Evolutionary conservation across 306 rosid species (phyloP), one percentile per base, ranked within the genome.

Genomic region (Vigna hirtella): DNA sequence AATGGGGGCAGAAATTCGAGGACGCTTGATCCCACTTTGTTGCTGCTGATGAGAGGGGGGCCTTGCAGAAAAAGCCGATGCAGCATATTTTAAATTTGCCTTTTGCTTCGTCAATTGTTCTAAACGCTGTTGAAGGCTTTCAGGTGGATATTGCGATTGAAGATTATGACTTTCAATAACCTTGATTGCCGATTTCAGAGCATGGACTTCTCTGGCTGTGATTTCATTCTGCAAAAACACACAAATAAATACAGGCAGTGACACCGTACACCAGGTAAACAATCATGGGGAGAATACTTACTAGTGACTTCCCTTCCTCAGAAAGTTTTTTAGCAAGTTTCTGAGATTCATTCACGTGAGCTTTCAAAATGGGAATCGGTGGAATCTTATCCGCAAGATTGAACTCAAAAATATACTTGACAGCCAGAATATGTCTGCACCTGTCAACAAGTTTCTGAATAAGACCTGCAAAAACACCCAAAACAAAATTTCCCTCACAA

Each of bases 281-380:
- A 79, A 66, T 28, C 61, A 79, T 65, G 48, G 55, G 64, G 5
- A 13, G 20, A 50, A 62, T 57, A 52, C 78, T 62, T 90, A 94
- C 98, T 83, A 13, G 52, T 43, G 97, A 42, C 66, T 83, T 88
- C 76, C 98, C 95, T 72, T 89, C 97, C 51, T 81, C 66, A 42
- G 85, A 52, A 61, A 89, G 88, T 71, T 80, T 82, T 81, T 64
- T 81, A 76, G 91, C 91, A 20, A 83, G 81, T 66, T 86, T 85
- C 80, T 86, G 76, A 66, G 89, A 77, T 75, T 89, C 95, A 78
- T 85, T 81, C 61, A 92, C 80, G 52, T 68, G 83, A 74, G 88
- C 85, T 84, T 88, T 84, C 87, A 94, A 82, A 65, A 94, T 73
- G 81, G 97, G 90, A 66, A 94, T 90, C 4, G 95, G 93, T 63